A percentile compares a stretch with the other conserved stretches of the same genome.
Conservation (phyloP, 345 rosid genomes). For the Eucalyptus virginea region DNA sequence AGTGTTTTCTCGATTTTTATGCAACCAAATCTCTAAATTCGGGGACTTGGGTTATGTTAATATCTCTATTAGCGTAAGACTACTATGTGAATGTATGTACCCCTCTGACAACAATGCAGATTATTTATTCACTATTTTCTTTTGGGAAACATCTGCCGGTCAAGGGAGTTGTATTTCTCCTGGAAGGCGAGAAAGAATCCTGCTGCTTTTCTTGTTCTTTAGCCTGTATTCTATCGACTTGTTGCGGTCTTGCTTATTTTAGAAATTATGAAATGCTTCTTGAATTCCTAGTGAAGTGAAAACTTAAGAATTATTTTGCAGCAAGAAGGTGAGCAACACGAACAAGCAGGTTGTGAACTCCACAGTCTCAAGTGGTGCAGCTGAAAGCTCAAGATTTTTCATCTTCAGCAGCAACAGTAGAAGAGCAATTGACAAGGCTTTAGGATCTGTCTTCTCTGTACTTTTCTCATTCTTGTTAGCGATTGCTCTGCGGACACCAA, state of each 20-base stretch:
- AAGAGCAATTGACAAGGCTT: conserved; percentile 5
- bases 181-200: too few species aligned
- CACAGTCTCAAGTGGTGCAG: conserved; percentile 23
- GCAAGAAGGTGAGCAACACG: conserved; percentile 58
- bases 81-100: too few species aligned
- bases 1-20: too few species aligned
- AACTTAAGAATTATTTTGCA: conserved; percentile 10
- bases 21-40: too few species aligned
- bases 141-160: too few species aligned
- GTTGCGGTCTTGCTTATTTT: not conserved
- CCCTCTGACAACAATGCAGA: too few species aligned
- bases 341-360: conserved; percentile 56
- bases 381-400: conserved; percentile 11
- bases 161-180: too few species aligned
- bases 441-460: conserved; percentile 1
- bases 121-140: too few species aligned
- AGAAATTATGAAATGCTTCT: not conserved
- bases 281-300: not conserved
- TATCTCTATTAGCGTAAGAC: too few species aligned
- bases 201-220: too few species aligned
- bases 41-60: too few species aligned
- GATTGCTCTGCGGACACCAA: conserved; percentile 17
- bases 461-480: conserved; percentile 24
- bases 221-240: not conserved
- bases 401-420: conserved; percentile 10